Conservation (phyloP, 371 early-diverging fungal species). For the Blakeslea trispora region DNA sequence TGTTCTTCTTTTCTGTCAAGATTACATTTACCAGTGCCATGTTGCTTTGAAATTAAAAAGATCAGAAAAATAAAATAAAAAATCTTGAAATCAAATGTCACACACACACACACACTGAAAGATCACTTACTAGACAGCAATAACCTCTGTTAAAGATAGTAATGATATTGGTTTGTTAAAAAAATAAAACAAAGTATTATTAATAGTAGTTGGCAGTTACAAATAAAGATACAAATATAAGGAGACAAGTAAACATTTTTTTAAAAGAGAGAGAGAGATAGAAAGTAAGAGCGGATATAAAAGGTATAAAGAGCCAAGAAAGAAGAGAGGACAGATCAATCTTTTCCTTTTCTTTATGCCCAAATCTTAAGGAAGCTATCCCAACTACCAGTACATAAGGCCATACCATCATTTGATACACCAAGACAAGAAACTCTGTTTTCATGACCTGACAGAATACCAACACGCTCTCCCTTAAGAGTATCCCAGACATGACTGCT, state of each 20-base stretch:
- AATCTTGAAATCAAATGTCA: too few relatives aligned
- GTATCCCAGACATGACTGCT: conserved; percentile 99
- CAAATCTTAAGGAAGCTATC: conserved; percentile 87
- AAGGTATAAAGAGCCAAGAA: not conserved
- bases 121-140: too few relatives aligned
- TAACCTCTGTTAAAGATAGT: too few relatives aligned
- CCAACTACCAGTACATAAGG: conserved; percentile 97
- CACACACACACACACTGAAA: too few relatives aligned
- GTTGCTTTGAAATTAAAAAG: too few relatives aligned
- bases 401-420: conserved; percentile 95
- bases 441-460: conserved; percentile 92
- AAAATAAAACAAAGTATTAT: too few relatives aligned
- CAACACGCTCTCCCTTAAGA: conserved; percentile 92
- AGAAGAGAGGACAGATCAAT: too few relatives aligned
- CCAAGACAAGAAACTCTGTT: conserved; percentile 97
- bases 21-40: too few relatives aligned
- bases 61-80: too few relatives aligned
- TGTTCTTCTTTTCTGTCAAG: too few relatives aligned
- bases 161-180: too few relatives aligned
- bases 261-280: not conserved
- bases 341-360: conserved; percentile 12
- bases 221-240: not conserved
- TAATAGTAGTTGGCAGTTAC: not conserved
- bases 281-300: not conserved
- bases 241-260: too few relatives aligned